Conservation (phyloP, 225 moss, liverwort and hornwort species). For the Asterella californica region DNA sequence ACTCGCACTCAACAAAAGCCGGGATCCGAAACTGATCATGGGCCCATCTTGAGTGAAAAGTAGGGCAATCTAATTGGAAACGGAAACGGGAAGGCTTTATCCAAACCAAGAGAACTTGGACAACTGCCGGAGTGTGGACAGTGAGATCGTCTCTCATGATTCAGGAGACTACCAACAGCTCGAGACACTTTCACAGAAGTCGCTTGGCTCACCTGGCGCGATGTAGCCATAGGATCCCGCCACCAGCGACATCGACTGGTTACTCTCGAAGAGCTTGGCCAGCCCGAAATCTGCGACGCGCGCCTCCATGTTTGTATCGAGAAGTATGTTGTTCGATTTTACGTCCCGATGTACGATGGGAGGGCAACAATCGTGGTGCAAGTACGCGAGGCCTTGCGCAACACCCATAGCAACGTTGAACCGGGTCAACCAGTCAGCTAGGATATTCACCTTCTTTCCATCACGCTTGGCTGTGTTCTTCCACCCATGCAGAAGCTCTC, state of each 20-base stretch:
- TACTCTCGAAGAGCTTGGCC: conserved; percentile 47
- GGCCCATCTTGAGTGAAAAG: background rate
- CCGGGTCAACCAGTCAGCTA: conserved; percentile 46
- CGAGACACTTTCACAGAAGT: background rate
- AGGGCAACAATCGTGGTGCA: conserved; percentile 51
- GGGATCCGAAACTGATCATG: background rate
- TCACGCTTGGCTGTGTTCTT: conserved; percentile 28
- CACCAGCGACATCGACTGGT: conserved; percentile 52
- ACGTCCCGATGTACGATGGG: conserved; percentile 46
- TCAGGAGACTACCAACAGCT: background rate
- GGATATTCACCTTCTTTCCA: conserved; percentile 29
- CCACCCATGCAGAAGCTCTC: conserved; percentile 52
- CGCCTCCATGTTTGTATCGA: conserved; percentile 47
- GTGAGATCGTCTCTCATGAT: background rate
- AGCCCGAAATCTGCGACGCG: conserved; percentile 52
- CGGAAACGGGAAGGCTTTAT: background rate
- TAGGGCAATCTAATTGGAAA: background rate
- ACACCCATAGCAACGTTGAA: conserved; percentile 48
- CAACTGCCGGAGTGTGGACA: background rate
- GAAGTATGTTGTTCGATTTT: conserved; percentile 49
- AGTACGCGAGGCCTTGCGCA: conserved; percentile 47
- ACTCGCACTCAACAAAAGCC: background rate
- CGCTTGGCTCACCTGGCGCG: conserved; percentile 34
- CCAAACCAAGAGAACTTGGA: background rate
- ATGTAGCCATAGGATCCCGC: conserved; percentile 53